A percentile compares a stretch with the other conserved stretches of the same genome.
Evolutionary conservation across 1,139 yeast genomes (phyloP).

Genomic region (Hyphopichia wangnamkhiaoensis): DNA sequence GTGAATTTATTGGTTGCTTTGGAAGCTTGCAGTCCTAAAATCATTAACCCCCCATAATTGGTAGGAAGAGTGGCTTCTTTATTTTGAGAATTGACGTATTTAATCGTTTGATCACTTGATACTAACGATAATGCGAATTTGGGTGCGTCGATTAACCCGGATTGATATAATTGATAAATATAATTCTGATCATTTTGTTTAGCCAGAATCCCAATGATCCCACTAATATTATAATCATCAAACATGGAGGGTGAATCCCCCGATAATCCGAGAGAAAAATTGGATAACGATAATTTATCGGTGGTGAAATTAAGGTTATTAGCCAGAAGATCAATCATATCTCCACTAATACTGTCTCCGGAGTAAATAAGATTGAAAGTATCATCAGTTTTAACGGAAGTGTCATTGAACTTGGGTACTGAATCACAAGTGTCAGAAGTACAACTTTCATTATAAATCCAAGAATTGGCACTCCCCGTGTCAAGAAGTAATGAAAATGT

Average conservation of each 20-base stretch:
- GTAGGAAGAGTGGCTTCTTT: conserved; percentile 5
- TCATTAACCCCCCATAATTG: conserved; percentile 27
- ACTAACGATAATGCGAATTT: conserved; percentile 25
- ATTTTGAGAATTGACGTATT: conserved; percentile 3
- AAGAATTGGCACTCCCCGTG: conserved; percentile 65
- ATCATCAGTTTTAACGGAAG: conserved; percentile 12
- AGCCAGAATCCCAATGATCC: conserved; percentile 58
- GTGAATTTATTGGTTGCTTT: conserved; percentile 15
- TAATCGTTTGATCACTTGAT: conserved; percentile 14
- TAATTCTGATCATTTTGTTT: conserved; percentile 24
- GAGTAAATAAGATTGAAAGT: conserved; percentile 53
- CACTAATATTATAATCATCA: conserved; percentile 54
- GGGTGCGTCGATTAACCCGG: conserved; percentile 19
- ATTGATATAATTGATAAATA: conserved; percentile 20
- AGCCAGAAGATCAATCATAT: conserved; percentile 24
- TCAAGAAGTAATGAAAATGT: conserved; percentile 57
- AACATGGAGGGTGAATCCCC: conserved; percentile 54
- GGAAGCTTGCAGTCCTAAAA: conserved; percentile 25
- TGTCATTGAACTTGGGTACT: conserved; percentile 22
- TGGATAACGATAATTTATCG: conserved; percentile 36
- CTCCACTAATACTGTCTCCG: conserved; percentile 57
- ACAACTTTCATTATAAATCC: conserved; percentile 63
- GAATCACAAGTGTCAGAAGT: conserved; percentile 42
- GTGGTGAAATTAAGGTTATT: conserved; percentile 18
- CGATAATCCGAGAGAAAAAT: conserved; percentile 57